These are phyloP conservation scores for Friedmanniomyces endolithicus DNA, from an alignment of 495 filamentous ascomycete species.

Conservation along the genomic window DNA sequence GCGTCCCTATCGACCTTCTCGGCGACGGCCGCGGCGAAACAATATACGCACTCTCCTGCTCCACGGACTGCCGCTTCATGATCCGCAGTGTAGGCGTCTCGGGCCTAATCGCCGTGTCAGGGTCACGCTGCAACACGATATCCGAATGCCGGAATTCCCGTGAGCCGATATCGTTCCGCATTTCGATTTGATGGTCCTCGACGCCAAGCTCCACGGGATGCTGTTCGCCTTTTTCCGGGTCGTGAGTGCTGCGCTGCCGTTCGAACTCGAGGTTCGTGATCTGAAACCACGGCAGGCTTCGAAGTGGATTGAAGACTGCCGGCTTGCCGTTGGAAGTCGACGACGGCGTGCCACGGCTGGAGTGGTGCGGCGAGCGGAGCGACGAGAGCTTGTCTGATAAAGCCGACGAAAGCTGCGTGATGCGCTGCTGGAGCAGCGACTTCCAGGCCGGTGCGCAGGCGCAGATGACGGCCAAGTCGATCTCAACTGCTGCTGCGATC, in stretches of 20 bases:
- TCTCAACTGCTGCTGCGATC: slow-evolving; percentile 42
- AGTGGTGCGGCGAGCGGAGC: slow-evolving; percentile 1
- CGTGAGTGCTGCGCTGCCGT: background rate
- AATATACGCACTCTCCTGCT: slow-evolving; percentile 6
- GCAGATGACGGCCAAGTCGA: slow-evolving; percentile 42
- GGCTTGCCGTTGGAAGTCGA: background rate
- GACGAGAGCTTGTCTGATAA: slow-evolving; percentile 9
- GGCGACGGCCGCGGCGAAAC: background rate
- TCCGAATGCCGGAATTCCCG: background rate
- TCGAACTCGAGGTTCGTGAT: slow-evolving; percentile 9
- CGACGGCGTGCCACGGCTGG: background rate
- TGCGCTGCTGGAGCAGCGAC: slow-evolving; percentile 3
- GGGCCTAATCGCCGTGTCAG: background rate
- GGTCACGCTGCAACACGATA: background rate
- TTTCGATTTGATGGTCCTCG: background rate
- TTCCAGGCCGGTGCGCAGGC: slow-evolving; percentile 22
- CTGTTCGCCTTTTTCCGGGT: background rate
- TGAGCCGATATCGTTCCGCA: background rate
- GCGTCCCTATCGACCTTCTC: slow-evolving; percentile 1
- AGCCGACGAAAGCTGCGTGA: background rate
- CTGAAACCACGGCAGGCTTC: slow-evolving; percentile 18
- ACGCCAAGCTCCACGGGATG: background rate
- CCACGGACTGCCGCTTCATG: slow-evolving; percentile 10
- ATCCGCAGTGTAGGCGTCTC: slow-evolving; percentile 5
- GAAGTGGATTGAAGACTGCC: slow-evolving; percentile 8